A percentile compares a stretch with the other conserved stretches of the same genome.
These are phyloP conservation scores for Boechera retrofracta DNA, from an alignment of 345 rosid species.

Conservation along the genomic window DNA sequence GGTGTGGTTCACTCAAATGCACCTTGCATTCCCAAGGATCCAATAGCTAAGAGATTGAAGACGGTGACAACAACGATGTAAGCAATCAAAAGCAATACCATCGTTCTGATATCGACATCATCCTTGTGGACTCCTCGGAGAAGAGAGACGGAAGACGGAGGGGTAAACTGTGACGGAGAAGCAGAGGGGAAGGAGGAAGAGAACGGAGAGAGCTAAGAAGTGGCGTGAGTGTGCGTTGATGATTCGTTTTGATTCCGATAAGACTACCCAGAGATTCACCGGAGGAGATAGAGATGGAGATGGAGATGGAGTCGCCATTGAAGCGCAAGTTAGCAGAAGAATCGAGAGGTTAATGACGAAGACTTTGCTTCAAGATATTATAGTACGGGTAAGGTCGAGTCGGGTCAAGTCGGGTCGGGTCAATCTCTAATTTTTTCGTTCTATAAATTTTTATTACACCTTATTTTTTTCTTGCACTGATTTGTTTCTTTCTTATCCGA, in stretches of 20 bases:
- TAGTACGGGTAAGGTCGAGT: not conserved
- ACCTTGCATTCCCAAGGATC: too few relatives aligned
- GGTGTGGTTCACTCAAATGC: too few relatives aligned
- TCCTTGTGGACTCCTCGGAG: conserved; percentile 20
- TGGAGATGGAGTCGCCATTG: conserved; percentile 43
- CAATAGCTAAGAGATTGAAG: conserved; percentile 54
- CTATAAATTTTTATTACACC: too few relatives aligned
- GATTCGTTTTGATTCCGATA: conserved; percentile 66
- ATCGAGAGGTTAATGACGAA: not conserved
- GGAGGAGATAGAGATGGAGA: conserved; percentile 37
- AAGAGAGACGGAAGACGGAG: conserved; percentile 47
- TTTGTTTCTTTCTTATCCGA: too few relatives aligned
- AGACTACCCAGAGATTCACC: conserved; percentile 46
- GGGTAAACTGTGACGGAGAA: conserved; percentile 64
- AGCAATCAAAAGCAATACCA: conserved; percentile 28
- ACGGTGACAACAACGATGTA: conserved; percentile 46
- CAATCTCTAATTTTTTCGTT: not conserved
- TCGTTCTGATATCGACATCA: conserved; percentile 1
- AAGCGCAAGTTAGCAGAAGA: not conserved
- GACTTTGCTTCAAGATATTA: conserved; percentile 6
- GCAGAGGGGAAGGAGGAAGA: conserved; percentile 76
- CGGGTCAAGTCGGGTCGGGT: not conserved
- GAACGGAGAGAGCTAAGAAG: conserved; percentile 84
- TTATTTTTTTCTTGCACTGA: not conserved
- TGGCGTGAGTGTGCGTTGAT: conserved; percentile 83